Percentiles rank a stretch among this genome's conserved stretches.
Evolutionary conservation across 768 basidiomycete genomes (phyloP).

Genomic region (Kwoniella botswanensis): DNA sequence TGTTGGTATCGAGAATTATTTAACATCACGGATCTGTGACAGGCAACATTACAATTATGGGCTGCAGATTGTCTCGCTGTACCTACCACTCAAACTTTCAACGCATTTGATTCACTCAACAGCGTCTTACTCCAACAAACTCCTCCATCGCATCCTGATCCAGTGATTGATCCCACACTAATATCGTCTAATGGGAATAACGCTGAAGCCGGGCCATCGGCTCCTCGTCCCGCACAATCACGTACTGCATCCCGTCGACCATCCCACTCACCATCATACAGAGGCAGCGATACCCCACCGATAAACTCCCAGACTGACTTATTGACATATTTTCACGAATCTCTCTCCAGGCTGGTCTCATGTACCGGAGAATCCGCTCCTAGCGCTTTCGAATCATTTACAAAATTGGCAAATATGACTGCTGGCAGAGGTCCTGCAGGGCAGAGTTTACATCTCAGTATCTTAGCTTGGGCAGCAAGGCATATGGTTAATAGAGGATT

Average conservation of each 20-base stretch:
- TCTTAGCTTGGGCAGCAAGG: constrained; percentile 41
- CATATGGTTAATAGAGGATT: constrained; percentile 41
- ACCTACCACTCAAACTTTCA: constrained; percentile 25
- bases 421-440: constrained; percentile 19
- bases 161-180: constrained; percentile 1
- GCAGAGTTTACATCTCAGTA: constrained; percentile 37
- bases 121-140: constrained; percentile 22
- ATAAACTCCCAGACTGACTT: constrained; percentile 22
- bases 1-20: neutral
- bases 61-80: constrained; percentile 38
- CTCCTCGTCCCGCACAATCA: constrained; percentile 7
- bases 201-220: neutral
- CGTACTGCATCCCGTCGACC: constrained; percentile 9
- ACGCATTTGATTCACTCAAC: constrained; percentile 37
- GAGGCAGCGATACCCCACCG: constrained; percentile 12
- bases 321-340: constrained; percentile 37
- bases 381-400: constrained; percentile 36
- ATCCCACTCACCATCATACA: constrained; percentile 14
- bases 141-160: constrained; percentile 2
- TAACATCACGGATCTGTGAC: neutral
- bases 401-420: constrained; percentile 28
- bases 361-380: constrained; percentile 28
- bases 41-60: constrained; percentile 44
- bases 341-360: constrained; percentile 40
- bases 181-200: constrained; percentile 1